Percentiles rank a stretch among this genome's conserved stretches.
These are phyloP conservation scores for Cystofilobasidium macerans DNA, from an alignment of 768 basidiomycete species.

Conservation along the genomic window DNA sequence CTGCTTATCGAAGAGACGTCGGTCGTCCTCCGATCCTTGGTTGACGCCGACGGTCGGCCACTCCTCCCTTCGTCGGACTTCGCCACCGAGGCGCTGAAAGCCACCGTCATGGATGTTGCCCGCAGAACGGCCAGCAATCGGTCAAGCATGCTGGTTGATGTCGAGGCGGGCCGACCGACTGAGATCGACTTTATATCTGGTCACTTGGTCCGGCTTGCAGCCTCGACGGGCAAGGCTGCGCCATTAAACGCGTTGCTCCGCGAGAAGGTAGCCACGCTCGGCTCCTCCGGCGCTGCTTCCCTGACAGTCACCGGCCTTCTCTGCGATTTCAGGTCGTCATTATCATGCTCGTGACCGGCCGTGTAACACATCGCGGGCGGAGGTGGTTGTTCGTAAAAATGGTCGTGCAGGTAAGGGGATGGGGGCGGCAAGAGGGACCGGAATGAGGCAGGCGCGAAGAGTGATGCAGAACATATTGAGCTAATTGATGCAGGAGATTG, in stretches of 20 bases:
- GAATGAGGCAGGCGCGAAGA: too few relatives aligned
- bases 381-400: too few relatives aligned
- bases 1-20: conserved; percentile 64
- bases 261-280: background rate
- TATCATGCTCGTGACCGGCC: too few relatives aligned
- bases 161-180: conserved; percentile 50
- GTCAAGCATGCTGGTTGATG: conserved; percentile 70
- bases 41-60: conserved; percentile 42
- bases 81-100: conserved; percentile 27
- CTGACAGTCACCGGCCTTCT: too few relatives aligned
- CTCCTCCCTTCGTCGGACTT: conserved; percentile 30
- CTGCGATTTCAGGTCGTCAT: too few relatives aligned
- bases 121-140: conserved; percentile 53
- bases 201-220: conserved; percentile 46
- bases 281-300: too few relatives aligned
- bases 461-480: too few relatives aligned
- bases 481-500: too few relatives aligned
- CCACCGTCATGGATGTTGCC: conserved; percentile 45
- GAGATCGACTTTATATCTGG: conserved; percentile 79
- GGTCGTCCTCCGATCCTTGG: conserved; percentile 45
- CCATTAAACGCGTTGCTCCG: background rate
- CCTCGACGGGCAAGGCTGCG: background rate
- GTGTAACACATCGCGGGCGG: too few relatives aligned
- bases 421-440: too few relatives aligned
- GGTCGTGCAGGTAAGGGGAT: too few relatives aligned